phyloP scores from a whole-genome alignment of 2,329 filamentous ascomycete genomes.

The Monascus ruber region DNA sequence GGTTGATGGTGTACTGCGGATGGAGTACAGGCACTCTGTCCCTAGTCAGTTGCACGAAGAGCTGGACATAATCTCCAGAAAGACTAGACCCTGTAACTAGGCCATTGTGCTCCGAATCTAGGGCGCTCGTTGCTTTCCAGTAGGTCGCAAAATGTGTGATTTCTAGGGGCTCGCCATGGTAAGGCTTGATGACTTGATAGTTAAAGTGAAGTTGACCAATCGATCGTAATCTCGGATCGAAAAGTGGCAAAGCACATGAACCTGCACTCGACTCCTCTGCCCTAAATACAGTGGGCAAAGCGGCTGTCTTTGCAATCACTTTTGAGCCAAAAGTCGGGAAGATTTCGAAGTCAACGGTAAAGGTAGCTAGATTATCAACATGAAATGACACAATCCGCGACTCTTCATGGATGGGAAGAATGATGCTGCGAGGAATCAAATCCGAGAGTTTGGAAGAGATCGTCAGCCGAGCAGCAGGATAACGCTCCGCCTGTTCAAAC shows the following conservation, averaged over 20 bases:
- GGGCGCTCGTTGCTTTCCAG: slow-evolving; percentile 95
- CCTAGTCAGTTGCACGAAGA: slow-evolving; percentile 84
- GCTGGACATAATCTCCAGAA: slow-evolving; percentile 84
- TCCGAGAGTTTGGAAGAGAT: slow-evolving; percentile 96
- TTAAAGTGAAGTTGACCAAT: slow-evolving; percentile 93
- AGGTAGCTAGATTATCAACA: slow-evolving; percentile 83
- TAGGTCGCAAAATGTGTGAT: slow-evolving; percentile 98
- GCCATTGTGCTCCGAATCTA: slow-evolving; percentile 73
- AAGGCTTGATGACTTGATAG: slow-evolving; percentile 93
- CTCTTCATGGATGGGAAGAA: slow-evolving; percentile 92
- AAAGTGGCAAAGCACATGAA: slow-evolving; percentile 74
- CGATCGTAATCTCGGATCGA: slow-evolving; percentile 79
- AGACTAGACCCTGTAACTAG: slow-evolving; percentile 91
- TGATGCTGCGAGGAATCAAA: slow-evolving; percentile 89
- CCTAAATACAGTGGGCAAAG: slow-evolving; percentile 75
- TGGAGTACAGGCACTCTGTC: slow-evolving; percentile 81
- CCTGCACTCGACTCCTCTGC: slow-evolving; percentile 63
- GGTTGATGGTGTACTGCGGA: slow-evolving; percentile 69
- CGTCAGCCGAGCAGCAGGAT: slow-evolving; percentile 85
- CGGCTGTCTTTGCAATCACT: slow-evolving; percentile 91
- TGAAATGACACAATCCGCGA: slow-evolving; percentile 90
- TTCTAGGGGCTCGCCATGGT: slow-evolving; percentile 80
- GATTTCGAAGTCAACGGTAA: slow-evolving; percentile 93
- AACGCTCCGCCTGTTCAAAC: slow-evolving; percentile 97
- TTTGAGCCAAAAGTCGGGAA: slow-evolving; percentile 96